phyloP scores from a whole-genome alignment of 2,329 filamentous ascomycete genomes.

The Aspergillus sp. region DNA sequence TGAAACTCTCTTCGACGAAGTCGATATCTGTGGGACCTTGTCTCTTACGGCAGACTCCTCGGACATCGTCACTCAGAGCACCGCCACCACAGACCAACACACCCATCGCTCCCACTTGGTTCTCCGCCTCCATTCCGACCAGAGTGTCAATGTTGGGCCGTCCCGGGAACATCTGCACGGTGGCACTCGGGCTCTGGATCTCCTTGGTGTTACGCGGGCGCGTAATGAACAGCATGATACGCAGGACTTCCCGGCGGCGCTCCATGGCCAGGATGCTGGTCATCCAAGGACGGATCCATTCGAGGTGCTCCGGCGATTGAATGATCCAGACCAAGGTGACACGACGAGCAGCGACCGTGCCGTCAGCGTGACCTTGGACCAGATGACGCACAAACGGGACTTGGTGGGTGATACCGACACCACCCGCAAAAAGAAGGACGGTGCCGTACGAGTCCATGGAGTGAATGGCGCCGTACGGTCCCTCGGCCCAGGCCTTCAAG shows the following conservation, averaged over 20 bases:
- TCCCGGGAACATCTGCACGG: constrained; percentile 89
- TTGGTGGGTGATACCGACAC: constrained; percentile 94
- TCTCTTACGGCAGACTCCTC: constrained; percentile 65
- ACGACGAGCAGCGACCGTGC: constrained; percentile 75
- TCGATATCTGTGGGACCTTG: constrained; percentile 64
- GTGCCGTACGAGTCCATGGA: constrained; percentile 90
- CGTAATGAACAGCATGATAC: constrained; percentile 87
- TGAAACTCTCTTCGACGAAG: constrained; percentile 75
- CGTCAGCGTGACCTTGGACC: constrained; percentile 65
- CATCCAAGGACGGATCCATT: constrained; percentile 92
- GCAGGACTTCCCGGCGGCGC: constrained; percentile 75
- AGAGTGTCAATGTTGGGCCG: constrained; percentile 79
- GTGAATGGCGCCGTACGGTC: constrained; percentile 83
- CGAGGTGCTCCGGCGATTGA: constrained; percentile 81
- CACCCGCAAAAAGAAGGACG: constrained; percentile 83
- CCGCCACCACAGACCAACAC: constrained; percentile 80
- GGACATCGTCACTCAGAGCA: constrained; percentile 71
- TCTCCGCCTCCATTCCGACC: constrained; percentile 76
- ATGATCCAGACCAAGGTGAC: constrained; percentile 91
- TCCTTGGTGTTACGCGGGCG: constrained; percentile 80
- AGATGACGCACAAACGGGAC: constrained; percentile 82
- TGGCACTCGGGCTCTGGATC: constrained; percentile 71
- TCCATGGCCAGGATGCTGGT: constrained; percentile 75
- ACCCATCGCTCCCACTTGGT: constrained; percentile 83
- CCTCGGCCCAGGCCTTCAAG: constrained; percentile 76